phyloP scores from a whole-genome alignment of 2,329 filamentous ascomycete species.

The Aciculosporium take region DNA sequence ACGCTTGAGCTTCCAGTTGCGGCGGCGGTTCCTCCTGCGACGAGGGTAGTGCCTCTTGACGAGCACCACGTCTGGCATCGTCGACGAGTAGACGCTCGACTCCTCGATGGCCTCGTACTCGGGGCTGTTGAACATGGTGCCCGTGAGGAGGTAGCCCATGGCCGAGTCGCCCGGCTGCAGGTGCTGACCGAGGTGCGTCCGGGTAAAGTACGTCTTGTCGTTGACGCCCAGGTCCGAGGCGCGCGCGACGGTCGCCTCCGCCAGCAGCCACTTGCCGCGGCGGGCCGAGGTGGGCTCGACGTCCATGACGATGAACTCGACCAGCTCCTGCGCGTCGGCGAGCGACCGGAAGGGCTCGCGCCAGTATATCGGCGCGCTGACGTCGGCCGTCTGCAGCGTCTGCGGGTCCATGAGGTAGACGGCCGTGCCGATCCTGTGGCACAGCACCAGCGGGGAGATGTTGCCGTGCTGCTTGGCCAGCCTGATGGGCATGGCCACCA shows the following conservation, averaged over 20 bases:
- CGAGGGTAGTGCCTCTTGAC: slow-evolving; percentile 95
- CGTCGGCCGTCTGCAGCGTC: slow-evolving; percentile 80
- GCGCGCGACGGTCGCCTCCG: slow-evolving; percentile 77
- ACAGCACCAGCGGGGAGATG: slow-evolving; percentile 74
- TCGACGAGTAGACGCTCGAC: slow-evolving; percentile 59
- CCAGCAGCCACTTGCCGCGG: slow-evolving; percentile 70
- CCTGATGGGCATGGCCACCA: slow-evolving; percentile 84
- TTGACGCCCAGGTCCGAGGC: slow-evolving; percentile 78
- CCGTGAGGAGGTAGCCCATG: slow-evolving; percentile 83
- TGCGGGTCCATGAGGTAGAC: slow-evolving; percentile 81
- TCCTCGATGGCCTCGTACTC: slow-evolving; percentile 73
- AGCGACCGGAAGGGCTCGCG: slow-evolving; percentile 72
- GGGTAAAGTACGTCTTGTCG: slow-evolving; percentile 74
- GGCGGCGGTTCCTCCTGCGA: slow-evolving; percentile 63
- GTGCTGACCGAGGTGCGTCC: slow-evolving; percentile 78
- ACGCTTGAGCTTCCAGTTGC: slow-evolving; percentile 90
- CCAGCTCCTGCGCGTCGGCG: slow-evolving; percentile 69
- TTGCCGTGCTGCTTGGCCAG: slow-evolving; percentile 79
- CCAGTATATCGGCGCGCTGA: slow-evolving; percentile 79
- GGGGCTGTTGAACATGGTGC: slow-evolving; percentile 83
- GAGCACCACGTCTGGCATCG: slow-evolving; percentile 80
- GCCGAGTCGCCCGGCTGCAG: slow-evolving; percentile 82
- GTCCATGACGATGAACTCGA: slow-evolving; percentile 90
- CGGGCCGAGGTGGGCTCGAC: slow-evolving; percentile 65
- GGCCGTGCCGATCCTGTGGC: slow-evolving; percentile 76